Evolutionary conservation across 441 rosid genomes (phyloP).

Genomic region (Mallotus japonicus): DNA sequence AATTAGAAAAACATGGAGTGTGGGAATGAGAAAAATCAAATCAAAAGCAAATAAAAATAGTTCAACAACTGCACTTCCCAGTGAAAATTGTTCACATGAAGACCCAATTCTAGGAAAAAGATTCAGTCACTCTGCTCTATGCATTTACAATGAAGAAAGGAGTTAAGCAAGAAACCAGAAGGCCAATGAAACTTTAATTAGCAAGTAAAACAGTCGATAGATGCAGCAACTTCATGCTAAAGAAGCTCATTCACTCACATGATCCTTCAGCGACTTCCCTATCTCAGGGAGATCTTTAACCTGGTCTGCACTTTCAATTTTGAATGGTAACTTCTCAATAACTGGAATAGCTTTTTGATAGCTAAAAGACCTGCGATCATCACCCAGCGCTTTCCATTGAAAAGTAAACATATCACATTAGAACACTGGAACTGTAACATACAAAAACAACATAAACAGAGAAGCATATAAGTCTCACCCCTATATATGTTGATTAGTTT

Average conservation of each 20-base stretch:
- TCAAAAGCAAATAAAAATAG: not conserved
- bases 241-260: constrained; percentile 52
- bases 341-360: constrained; percentile 86
- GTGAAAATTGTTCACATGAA: not conserved
- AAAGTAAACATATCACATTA: constrained; percentile 25
- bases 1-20: not conserved
- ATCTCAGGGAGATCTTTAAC: constrained; percentile 80
- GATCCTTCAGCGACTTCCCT: constrained; percentile 91
- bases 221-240: constrained; percentile 13
- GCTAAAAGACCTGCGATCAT: constrained; percentile 92
- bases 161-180: constrained; percentile 4
- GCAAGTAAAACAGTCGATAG: not conserved
- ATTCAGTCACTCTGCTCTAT: not conserved
- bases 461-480: constrained; percentile 41
- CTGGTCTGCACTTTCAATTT: constrained; percentile 80
- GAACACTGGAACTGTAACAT: not conserved
- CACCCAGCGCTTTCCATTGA: constrained; percentile 73
- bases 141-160: not conserved
- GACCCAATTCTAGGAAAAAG: not conserved
- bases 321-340: constrained; percentile 81
- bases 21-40: not conserved
- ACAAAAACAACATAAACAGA: not conserved
- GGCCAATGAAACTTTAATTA: not conserved
- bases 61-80: not conserved
- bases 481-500: constrained; percentile 85